Evolutionary conservation across 1,139 yeast species (phyloP).

Genomic region (Hyphopichia wangnamkhiaoensis): DNA sequence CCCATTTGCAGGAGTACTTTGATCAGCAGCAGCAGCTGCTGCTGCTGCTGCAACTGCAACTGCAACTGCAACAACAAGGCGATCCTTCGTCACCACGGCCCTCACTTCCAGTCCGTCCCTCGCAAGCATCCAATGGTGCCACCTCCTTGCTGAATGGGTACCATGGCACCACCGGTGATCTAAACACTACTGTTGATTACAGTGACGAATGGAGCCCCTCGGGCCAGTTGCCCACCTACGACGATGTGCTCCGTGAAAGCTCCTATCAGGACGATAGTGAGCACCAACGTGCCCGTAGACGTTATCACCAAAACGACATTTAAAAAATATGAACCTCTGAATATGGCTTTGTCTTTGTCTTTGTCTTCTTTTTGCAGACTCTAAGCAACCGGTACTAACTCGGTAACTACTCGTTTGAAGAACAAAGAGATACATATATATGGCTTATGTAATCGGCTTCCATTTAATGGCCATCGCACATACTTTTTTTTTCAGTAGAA

Average conservation of each 20-base stretch:
- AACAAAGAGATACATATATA: no score
- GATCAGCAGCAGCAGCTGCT: background rate
- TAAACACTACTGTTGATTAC: background rate
- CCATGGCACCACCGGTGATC: conserved; percentile 3
- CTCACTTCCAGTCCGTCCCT: background rate
- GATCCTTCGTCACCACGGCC: background rate
- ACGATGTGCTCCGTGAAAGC: conserved; percentile 32
- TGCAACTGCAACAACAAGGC: background rate
- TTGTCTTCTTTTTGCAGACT: conserved; percentile 8
- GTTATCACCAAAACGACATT: conserved; percentile 30
- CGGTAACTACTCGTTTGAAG: no score
- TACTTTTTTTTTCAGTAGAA: background rate
- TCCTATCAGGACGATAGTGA: conserved; percentile 28
- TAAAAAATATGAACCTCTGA: no score
- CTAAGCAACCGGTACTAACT: no score
- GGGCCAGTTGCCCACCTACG: conserved; percentile 33
- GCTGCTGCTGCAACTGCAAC: conserved; percentile 4
- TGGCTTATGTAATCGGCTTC: no score
- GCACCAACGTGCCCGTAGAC: conserved; percentile 32
- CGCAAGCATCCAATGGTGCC: no score
- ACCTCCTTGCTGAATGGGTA: background rate
- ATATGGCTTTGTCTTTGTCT: no score
- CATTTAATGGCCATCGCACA: background rate
- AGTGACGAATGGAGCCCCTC: background rate
- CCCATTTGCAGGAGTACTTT: no score